Evolutionary conservation across 129 eudicot genomes (phyloP), one percentile per base, ranked within the genome.

Genomic region (Daucus carota): DNA sequence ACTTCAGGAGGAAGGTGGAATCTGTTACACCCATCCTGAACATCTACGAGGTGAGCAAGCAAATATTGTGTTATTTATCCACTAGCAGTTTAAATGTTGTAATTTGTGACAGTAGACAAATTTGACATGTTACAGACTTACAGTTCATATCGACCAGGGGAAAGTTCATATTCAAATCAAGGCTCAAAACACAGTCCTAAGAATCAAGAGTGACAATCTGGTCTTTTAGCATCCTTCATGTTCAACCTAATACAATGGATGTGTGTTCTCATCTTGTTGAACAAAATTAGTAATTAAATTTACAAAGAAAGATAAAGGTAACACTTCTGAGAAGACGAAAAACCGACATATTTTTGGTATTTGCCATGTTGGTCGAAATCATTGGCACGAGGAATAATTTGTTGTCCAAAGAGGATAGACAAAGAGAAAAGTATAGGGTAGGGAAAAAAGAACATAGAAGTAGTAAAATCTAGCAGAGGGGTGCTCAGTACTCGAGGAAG

Each of bases 1-100:
- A 32, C 79, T 80, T 66, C 43, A 46, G 26, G 83, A 74, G 14
- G 74, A 80, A 18, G 38, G n/a, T 48, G 76, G 76, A 47, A 73
- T 73, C 54, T 73, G 76, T 20, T 73, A 47, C 65, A 80, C 83
- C 31, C 83, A 80, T 72, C 83, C 83, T n/a, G 79, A 80, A 47
- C 74, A 73, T 62, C 42, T 80, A 44, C 83, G 79, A 10, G 83
- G 83, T 80, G 57, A 73, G 50, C 29, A 20, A 24, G 43, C 68
- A 32, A 67, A 0, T 67, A 22, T 33, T 18, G 16, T 12, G 3
- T 65, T 66, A 17, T 66, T 65, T 66, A 17, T 66, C n/a, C 7
- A 15, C 66, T 63, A 13, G 31, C 29, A 63, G 70, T 63, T 29
- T 63, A 63, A 13, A 29, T 63, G 40, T 29, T 63, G 70, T 29